Base-by-base conservation (phyloP, 768 basidiomycete genomes). In the Psilocybe subaeruginosa region DNA sequence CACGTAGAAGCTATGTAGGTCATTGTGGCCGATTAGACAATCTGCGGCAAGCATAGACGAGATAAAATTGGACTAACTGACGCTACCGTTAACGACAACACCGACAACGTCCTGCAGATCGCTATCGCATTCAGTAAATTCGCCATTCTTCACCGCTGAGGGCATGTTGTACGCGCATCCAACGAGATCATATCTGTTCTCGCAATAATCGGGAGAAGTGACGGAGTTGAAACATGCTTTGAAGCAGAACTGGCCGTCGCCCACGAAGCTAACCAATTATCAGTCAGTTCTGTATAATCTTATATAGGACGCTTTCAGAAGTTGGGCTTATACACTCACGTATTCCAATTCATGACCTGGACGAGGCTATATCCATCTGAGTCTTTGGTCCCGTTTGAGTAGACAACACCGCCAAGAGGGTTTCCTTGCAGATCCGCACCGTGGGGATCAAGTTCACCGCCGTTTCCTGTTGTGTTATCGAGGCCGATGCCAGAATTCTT, bases 371-470 rank as follows among this genome's bases (percentile, higher is more conserved):
- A 70, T 65, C 79, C 81, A 63, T 80, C 73, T 49, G 64, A 70
- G 17, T 78, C 73, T 46, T 69, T 73, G 67, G 80, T 88, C 6
- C 75, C 81, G 59, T 76, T 87, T 0, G 90, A 85, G 77, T 81
- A 93, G 43, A 91, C 59, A 23, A 92, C 71, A 52, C 85, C 89
- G 64, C 92, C 92, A 23, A 91, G 77, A 2, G 90, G 90, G 76
- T 93, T 94, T 14, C 92, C 92, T 65, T 88, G 86, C 27, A 76
- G 56, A 70, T 92, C 91, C 61, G 89, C 89, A 58, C 91, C 90
- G 62, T 89, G 87, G 11, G 89, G 85, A 71, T 92, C 89, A 56
- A 53, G 54, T 30, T 46, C 54, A 0, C 43, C 54, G 1, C 54
- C 43, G 23, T 46, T 55, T 0, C 54, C 54, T 3, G 31, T 9